These are phyloP conservation scores for Aquilaria agallochum DNA, from an alignment of 441 rosid genomes.

Conservation along the genomic window DNA sequence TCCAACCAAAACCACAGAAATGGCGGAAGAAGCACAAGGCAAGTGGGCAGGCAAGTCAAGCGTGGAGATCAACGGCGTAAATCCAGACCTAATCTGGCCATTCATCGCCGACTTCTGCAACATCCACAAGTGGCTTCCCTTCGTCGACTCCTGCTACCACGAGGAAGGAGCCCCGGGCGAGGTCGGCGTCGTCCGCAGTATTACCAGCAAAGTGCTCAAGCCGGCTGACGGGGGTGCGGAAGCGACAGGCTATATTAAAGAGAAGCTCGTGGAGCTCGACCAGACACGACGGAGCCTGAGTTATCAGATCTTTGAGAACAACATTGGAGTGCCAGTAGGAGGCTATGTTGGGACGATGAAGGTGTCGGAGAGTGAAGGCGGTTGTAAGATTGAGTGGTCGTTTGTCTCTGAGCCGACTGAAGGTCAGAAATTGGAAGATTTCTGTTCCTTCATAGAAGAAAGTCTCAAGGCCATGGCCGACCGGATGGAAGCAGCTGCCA, in stretches of 20 bases:
- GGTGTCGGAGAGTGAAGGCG: too few relatives aligned
- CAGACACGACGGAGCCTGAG: neutral
- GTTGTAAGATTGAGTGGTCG: too few relatives aligned
- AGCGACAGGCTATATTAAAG: neutral
- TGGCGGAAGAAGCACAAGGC: neutral
- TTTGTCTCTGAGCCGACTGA: too few relatives aligned
- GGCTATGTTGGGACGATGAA: too few relatives aligned
- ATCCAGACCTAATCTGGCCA: conserved; percentile 12
- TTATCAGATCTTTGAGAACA: neutral
- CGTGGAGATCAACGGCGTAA: conserved; percentile 6
- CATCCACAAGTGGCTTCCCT: conserved; percentile 3
- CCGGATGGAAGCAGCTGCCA: too few relatives aligned
- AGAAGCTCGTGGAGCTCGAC: conserved; percentile 6
- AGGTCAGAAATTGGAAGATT: too few relatives aligned
- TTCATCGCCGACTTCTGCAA: conserved; percentile 12
- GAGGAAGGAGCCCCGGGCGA: neutral
- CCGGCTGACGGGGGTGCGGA: neutral
- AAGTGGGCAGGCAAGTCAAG: conserved; percentile 14
- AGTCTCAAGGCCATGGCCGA: too few relatives aligned
- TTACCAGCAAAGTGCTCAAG: neutral
- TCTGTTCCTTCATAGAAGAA: too few relatives aligned
- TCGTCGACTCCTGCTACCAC: neutral
- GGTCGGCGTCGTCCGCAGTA: conserved; percentile 6
- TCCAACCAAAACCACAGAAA: neutral
- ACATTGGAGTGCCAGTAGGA: too few relatives aligned